Percentiles rank a stretch among this genome's conserved stretches.
Evolutionary conservation across 1,139 yeast genomes (phyloP).

Genomic region (Zygosaccharomyces sapae): DNA sequence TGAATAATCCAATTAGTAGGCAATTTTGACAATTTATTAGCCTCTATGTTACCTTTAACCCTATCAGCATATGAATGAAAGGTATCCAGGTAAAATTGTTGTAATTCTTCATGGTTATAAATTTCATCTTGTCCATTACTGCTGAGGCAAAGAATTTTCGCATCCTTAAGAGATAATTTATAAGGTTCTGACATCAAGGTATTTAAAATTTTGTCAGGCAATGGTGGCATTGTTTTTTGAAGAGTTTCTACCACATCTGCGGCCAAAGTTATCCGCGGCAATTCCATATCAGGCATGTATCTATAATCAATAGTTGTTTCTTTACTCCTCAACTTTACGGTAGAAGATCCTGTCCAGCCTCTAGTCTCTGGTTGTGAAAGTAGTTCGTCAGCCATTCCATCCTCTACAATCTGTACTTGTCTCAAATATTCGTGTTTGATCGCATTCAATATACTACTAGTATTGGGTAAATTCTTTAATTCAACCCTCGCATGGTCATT

Average conservation of each 20-base stretch:
- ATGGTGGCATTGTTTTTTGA: slow-evolving; percentile 45
- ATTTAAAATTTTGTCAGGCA: slow-evolving; percentile 61
- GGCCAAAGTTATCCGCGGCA: slow-evolving; percentile 55
- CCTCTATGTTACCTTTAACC: slow-evolving; percentile 21
- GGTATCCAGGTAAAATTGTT: slow-evolving; percentile 51
- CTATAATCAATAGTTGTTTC: slow-evolving; percentile 84
- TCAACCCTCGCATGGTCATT: slow-evolving; percentile 72
- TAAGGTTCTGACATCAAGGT: slow-evolving; percentile 50
- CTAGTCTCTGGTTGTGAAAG: slow-evolving; percentile 67
- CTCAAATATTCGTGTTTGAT: slow-evolving; percentile 69
- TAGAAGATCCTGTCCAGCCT: slow-evolving; percentile 80
- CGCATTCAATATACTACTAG: slow-evolving; percentile 76
- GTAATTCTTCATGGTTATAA: slow-evolving; percentile 40
- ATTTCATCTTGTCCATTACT: slow-evolving; percentile 28
- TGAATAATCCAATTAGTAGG: slow-evolving; percentile 84
- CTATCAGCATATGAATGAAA: slow-evolving; percentile 32
- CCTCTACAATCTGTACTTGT: slow-evolving; percentile 47
- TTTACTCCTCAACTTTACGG: slow-evolving; percentile 65
- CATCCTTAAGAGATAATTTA: slow-evolving; percentile 60
- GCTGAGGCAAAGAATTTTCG: slow-evolving; percentile 29
- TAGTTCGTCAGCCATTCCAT: slow-evolving; percentile 37
- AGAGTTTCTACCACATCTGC: slow-evolving; percentile 42
- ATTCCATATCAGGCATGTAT: slow-evolving; percentile 91
- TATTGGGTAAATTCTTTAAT: slow-evolving; percentile 81
- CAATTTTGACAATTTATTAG: slow-evolving; percentile 35